Base-by-base conservation (phyloP, 2,329 filamentous ascomycete species). In the Beauveria medogensis region DNA sequence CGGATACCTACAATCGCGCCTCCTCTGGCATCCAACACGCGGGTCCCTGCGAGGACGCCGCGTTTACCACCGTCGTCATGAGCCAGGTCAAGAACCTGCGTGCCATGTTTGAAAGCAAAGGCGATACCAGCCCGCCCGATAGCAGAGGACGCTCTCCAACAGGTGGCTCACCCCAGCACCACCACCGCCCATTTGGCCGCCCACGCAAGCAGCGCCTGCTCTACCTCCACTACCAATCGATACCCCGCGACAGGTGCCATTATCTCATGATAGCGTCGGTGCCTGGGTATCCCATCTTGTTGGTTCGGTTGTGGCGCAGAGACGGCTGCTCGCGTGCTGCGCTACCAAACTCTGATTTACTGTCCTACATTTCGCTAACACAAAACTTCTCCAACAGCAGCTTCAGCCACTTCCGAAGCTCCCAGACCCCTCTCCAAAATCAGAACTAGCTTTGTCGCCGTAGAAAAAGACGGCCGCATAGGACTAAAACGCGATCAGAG, bases 101-200 rank as follows among this genome's bases (percentile, higher is more conserved):
- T 68, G 89, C 89, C 70, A 91, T 90, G 82, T 92, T 92, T 72
- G 89, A 92, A 79, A 84, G 85, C 71, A 89, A 85, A 74, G 83
- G 81, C 71, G 82, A 84, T 66, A 78, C 79, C 62, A 87, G 82
- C 67, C 82, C 85, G 65, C 84, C 86, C 18, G 87, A 88, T 65
- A 54, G 50, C 58, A 81, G 88, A 77, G 89, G 88, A 63, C 81
- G 88, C 72, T 88, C 86, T 62, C 87, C 87, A 55, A 62, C 60
- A 59, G 84, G 80, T 64, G 74, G 74, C 64, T 74, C 71, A 74
- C 75, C 63, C 68, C 71, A 50, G 66, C 59, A 54, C 47, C 63
- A 63, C 57, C 60, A 60, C 61, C 52, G 43, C 54, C 44, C 37
- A 40, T 48, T 50, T 47, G 47, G 53, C 46, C 53, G 51, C 40